Evolutionary conservation across 1,284 basidiomycete species (phyloP), one percentile per base, ranked within the genome.

Genomic region (Boletus calvinii): DNA sequence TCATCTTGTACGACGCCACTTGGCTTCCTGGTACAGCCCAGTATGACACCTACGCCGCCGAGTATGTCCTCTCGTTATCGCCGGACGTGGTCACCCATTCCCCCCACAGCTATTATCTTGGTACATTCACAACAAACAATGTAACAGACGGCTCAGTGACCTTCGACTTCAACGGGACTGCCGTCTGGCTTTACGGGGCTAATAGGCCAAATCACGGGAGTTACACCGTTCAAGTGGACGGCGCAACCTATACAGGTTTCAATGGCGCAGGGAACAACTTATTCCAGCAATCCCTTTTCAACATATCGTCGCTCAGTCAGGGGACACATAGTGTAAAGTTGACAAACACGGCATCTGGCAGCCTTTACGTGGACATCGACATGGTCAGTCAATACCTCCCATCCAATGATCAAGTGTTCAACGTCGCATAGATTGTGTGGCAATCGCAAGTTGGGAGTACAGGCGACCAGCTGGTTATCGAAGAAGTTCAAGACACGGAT

Each of bases 161-260:
- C 0, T 65, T 76, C 50, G 56, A 47, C 34, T 76, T 75, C 60
- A 74, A 67, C 24, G 73, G 74, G 6, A 71, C 65, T 6, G 56
- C 57, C n/a, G 34, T 74, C 36, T 68, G 60, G 59, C 54, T 75
- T 15, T 72, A 65, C 34, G 72, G 72, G 6, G 66, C 64, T 8
- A 63, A 64, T 18, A 59, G 69, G 12, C 2, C 46, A 22, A 63
- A 64, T 41, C 69, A 73, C 44, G 73, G 71, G 1, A 59, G 56
- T n/a, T 75, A 63, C 53, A 58, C 42, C 3, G 61, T 74, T n/a
- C 48, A 61, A 30, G 47, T 75, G 3, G 73, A 74, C 48, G 47
- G 58, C 18, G 41, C 40, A 17, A 61, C 20, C 31, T 60, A 34
- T 13, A 22, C 57, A 9, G 30, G n/a, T 18, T 40, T 46, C 29